phyloP scores from a whole-genome alignment of 306 rosid genomes.

The Cicer pinnatifidum region DNA sequence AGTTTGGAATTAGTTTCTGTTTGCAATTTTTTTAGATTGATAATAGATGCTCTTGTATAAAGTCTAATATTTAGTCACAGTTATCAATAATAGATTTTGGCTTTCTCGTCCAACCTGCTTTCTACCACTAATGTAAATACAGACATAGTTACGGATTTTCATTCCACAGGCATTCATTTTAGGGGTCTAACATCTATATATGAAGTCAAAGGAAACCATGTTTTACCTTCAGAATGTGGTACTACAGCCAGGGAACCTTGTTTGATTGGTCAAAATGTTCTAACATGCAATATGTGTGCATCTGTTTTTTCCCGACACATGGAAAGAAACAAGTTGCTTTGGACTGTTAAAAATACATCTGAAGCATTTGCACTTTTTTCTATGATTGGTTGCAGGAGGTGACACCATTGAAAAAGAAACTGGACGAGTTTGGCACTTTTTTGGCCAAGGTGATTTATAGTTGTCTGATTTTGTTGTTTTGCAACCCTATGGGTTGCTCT shows the following conservation, averaged over 20 bases:
- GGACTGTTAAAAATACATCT: constrained; percentile 25
- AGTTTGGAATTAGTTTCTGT: constrained; percentile 13
- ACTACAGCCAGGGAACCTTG: constrained; percentile 35
- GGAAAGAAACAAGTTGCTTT: constrained; percentile 34
- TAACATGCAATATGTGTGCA: constrained; percentile 31
- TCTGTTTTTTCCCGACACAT: constrained; percentile 29
- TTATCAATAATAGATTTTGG: background rate
- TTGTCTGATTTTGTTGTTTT: constrained; percentile 33
- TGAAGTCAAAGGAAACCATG: constrained; percentile 5
- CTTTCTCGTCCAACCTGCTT: constrained; percentile 3
- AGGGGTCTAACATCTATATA: constrained; percentile 11
- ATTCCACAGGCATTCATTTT: constrained; percentile 18
- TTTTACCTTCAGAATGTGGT: constrained; percentile 32
- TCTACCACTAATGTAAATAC: constrained; percentile 25
- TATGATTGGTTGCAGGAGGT: constrained; percentile 72
- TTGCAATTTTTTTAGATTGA: constrained; percentile 9
- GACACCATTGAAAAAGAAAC: constrained; percentile 94
- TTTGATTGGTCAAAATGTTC: constrained; percentile 41
- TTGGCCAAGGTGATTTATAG: constrained; percentile 80
- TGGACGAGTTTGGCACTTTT: constrained; percentile 94
- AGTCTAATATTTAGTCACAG: constrained; percentile 11
- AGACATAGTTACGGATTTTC: constrained; percentile 28
- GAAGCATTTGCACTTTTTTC: constrained; percentile 36
- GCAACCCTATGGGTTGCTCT: constrained; percentile 32
- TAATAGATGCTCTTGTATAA: background rate